Evolutionary conservation across 2,329 filamentous ascomycete species (phyloP).

Genomic region (Neofusicoccum ribis): DNA sequence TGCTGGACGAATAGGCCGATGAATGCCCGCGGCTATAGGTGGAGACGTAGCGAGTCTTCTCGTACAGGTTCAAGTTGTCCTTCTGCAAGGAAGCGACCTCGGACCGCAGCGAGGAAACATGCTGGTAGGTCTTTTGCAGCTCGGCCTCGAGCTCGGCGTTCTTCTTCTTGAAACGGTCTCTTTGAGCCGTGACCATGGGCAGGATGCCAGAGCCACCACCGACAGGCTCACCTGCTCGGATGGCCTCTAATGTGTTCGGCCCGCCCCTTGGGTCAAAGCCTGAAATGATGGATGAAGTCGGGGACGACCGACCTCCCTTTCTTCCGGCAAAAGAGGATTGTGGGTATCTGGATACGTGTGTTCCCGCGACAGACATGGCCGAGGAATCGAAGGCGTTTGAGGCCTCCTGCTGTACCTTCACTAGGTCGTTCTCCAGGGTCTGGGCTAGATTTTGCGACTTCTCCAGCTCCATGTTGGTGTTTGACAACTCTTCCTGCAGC

Average conservation of each 20-base stretch:
- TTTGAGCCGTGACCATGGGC: slow-evolving; percentile 97
- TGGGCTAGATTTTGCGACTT: slow-evolving; percentile 80
- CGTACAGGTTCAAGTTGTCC: slow-evolving; percentile 93
- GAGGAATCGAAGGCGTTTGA: slow-evolving; percentile 79
- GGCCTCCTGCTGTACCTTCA: slow-evolving; percentile 81
- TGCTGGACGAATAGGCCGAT: slow-evolving; percentile 57
- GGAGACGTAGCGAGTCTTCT: slow-evolving; percentile 95
- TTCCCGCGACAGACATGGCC: slow-evolving; percentile 89
- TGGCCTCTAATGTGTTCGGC: slow-evolving; percentile 49
- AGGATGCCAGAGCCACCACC: slow-evolving; percentile 84
- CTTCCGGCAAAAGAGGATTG: slow-evolving; percentile 58
- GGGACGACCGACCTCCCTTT: slow-evolving; percentile 73
- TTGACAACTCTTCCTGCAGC: slow-evolving; percentile 80
- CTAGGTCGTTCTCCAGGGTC: slow-evolving; percentile 88
- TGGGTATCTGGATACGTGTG: slow-evolving; percentile 78
- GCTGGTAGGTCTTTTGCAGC: slow-evolving; percentile 78
- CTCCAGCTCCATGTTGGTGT: slow-evolving; percentile 82
- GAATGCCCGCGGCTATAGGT: slow-evolving; percentile 79
- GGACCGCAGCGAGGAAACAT: slow-evolving; percentile 80
- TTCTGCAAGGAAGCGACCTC: slow-evolving; percentile 91
- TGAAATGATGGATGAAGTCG: slow-evolving; percentile 96
- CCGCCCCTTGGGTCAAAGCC: slow-evolving; percentile 66
- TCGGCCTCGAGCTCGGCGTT: slow-evolving; percentile 89
- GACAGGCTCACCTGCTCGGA: slow-evolving; percentile 65
- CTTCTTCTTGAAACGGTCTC: slow-evolving; percentile 96